These are phyloP conservation scores for Penicillium coffeae DNA, from an alignment of 495 filamentous ascomycete genomes.

Conservation along the genomic window DNA sequence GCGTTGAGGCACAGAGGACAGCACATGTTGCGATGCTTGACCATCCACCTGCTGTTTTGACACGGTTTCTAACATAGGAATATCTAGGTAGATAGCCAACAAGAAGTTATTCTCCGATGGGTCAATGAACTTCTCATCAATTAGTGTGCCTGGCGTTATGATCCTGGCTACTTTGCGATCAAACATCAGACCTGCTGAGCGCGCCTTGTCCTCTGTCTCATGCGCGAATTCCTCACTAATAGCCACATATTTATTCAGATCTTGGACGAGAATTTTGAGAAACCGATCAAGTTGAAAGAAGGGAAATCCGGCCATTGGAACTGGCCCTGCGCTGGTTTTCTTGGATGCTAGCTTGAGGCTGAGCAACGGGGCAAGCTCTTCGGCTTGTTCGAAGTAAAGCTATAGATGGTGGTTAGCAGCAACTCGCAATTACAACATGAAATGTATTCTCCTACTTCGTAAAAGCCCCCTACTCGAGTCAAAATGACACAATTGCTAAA, in stretches of 20 bases:
- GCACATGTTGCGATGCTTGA: slow-evolving; percentile 28
- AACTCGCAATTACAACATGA: not conserved
- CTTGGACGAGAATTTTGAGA: slow-evolving; percentile 87
- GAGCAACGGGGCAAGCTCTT: slow-evolving; percentile 78
- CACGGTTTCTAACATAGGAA: slow-evolving; percentile 16
- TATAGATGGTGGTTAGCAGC: slow-evolving; percentile 12
- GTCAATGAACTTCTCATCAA: slow-evolving; percentile 96
- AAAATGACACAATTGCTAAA: slow-evolving; percentile 86
- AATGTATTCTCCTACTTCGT: slow-evolving; percentile 55
- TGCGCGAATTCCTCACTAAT: slow-evolving; percentile 89
- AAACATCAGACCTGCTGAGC: slow-evolving; percentile 72
- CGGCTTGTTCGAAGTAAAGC: slow-evolving; percentile 91
- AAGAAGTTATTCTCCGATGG: slow-evolving; percentile 89
- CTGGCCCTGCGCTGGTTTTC: slow-evolving; percentile 66
- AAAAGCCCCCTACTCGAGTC: slow-evolving; percentile 90
- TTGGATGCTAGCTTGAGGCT: slow-evolving; percentile 85
- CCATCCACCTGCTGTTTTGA: slow-evolving; percentile 16
- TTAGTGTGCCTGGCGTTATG: slow-evolving; percentile 89
- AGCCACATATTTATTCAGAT: slow-evolving; percentile 84
- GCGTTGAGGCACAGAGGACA: slow-evolving; percentile 37
- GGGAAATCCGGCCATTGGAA: slow-evolving; percentile 93
- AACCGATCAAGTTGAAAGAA: slow-evolving; percentile 88
- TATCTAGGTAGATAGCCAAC: slow-evolving; percentile 63
- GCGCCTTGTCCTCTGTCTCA: slow-evolving; percentile 58
- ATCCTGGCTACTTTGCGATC: slow-evolving; percentile 81